Conservation (phyloP, 345 rosid species). For the Moricandia moricandioides region DNA sequence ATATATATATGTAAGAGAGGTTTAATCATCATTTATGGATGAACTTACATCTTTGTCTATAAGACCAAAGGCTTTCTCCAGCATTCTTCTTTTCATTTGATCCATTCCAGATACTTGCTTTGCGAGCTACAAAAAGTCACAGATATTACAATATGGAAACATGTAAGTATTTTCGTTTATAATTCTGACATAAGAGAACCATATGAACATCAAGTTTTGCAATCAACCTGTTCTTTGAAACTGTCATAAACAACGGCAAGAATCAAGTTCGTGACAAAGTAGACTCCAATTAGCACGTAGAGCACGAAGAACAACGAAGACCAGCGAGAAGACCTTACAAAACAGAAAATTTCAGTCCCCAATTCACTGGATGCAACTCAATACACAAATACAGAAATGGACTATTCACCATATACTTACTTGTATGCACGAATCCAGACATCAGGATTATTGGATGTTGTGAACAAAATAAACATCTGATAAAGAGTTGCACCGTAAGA, state of each 20-base stretch:
- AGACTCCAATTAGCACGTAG: conserved; percentile 83
- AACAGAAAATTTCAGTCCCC: conserved; percentile 18
- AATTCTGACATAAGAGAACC: background rate
- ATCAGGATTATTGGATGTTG: conserved; percentile 98
- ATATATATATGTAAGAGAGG: conserved; percentile 9
- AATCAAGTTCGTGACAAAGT: conserved; percentile 94
- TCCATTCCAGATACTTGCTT: conserved; percentile 88
- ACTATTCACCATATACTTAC: conserved; percentile 52
- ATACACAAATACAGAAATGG: conserved; percentile 1
- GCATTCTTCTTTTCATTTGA: conserved; percentile 55
- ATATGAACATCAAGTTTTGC: background rate
- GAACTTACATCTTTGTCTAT: conserved; percentile 73
- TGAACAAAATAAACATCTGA: conserved; percentile 85
- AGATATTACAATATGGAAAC: background rate
- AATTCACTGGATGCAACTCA: conserved; percentile 16
- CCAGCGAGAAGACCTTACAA: conserved; percentile 88
- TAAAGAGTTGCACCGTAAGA: conserved; percentile 81
- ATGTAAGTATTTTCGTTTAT: background rate
- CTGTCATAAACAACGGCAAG: conserved; percentile 98
- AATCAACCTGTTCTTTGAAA: conserved; percentile 83
- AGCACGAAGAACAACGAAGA: conserved; percentile 71
- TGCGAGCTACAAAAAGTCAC: conserved; percentile 54
- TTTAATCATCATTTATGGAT: background rate
- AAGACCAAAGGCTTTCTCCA: conserved; percentile 80
- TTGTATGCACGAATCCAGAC: conserved; percentile 98